Evolutionary conservation across 352 stramenopile genomes (phyloP), one percentile per base, ranked within the genome.

Genomic region (Phytophthora niederhauseri): DNA sequence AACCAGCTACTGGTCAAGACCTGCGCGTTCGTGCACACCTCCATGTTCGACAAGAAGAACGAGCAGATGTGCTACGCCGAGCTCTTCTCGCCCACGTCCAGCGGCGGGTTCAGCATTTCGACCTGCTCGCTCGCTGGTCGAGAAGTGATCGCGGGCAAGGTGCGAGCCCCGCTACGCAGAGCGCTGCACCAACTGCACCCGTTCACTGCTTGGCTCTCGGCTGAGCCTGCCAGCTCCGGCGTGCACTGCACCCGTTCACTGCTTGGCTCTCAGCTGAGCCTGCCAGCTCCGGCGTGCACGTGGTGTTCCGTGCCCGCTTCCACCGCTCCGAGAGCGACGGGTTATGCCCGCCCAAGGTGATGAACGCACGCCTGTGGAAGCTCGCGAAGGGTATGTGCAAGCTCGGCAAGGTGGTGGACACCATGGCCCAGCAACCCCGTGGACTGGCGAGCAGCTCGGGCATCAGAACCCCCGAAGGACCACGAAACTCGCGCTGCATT

Each of bases 401-500:
- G 6, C 73, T 80, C 5, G 34, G 41, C 41, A 48, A 48, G 41
- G 17, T 76, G 6, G 48, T 67, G 49, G 61, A 69, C 11, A 54
- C 3, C 50, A 60, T 17, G 8, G 14, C 30, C 4, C 43, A 54
- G 28, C 53, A 34, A 8, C 51, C 20, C 22, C 59, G 55, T n/a
- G 19, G 48, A 15, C 11, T 72, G 1, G 61, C 30, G 20, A 64
- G 28, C 19, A 59, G 55, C 48, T 51, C 38, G 14, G 20, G 41
- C 41, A 20, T 20, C 3, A 26, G 28, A 26, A 51, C 15, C 45
- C 30, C 12, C 2, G 15, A 41, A 8, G 57, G 52, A 9, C 48
- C 66, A n/a, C 36, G 59, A 14, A 81, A 78, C 63, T 78, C 70
- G 41, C 74, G 71, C 63, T 81, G 74, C 63, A 76, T 73, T 26